These are phyloP conservation scores for Ophiostoma montium DNA, from an alignment of 2,329 filamentous ascomycete species.

Conservation along the genomic window DNA sequence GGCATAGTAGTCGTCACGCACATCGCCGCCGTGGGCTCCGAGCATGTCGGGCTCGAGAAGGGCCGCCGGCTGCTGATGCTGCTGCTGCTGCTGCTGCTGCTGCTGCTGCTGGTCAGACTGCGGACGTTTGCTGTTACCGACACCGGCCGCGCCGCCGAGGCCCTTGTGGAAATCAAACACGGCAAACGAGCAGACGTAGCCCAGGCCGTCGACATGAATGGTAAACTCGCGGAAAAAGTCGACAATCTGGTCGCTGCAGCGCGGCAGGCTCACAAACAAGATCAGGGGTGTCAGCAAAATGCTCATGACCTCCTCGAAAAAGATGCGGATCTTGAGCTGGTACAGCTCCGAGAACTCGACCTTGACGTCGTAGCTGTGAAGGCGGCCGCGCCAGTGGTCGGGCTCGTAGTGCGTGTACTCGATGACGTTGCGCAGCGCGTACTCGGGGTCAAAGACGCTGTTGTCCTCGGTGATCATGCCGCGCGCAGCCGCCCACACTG, in stretches of 20 bases:
- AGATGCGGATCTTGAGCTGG: constrained; percentile 82
- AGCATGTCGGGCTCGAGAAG: neutral
- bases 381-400: constrained; percentile 69
- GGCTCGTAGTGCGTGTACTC: constrained; percentile 89
- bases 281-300: constrained; percentile 87
- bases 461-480: constrained; percentile 80
- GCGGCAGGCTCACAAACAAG: constrained; percentile 72
- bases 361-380: constrained; percentile 92
- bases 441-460: constrained; percentile 81
- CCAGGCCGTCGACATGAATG: constrained; percentile 88
- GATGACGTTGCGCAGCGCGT: constrained; percentile 75
- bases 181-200: constrained; percentile 93
- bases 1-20: constrained; percentile 83
- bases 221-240: constrained; percentile 99
- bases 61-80: constrained; percentile 14
- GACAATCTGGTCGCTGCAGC: constrained; percentile 80
- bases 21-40: constrained; percentile 36
- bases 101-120: constrained; percentile 3
- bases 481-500: constrained; percentile 69
- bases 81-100: constrained; percentile 14
- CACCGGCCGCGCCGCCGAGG: constrained; percentile 19
- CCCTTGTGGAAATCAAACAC: constrained; percentile 94
- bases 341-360: constrained; percentile 82
- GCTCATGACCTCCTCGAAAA: constrained; percentile 80
- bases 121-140: neutral